Base-by-base conservation (phyloP, 768 basidiomycete species). In the Pleurotus ostreatus region DNA sequence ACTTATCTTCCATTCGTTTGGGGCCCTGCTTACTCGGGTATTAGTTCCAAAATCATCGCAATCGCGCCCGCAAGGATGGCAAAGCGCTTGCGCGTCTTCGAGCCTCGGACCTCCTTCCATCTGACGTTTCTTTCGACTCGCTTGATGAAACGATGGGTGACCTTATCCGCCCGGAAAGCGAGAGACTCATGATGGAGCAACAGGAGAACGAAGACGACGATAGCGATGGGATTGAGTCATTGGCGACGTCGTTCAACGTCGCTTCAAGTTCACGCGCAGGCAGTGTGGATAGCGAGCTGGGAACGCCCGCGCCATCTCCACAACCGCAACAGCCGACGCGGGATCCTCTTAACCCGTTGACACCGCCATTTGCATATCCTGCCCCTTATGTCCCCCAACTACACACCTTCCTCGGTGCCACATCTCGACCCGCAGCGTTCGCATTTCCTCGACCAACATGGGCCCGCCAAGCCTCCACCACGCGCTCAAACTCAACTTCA, bases 31-130 rank as follows among this genome's bases (percentile, higher is more conserved):
- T 18, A 44, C 4, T 11, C 20, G 30, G 12, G 26, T 15, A n/a
- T 22, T 48, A 83, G 82, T 83, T 83, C 52, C 82, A 83, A 66
- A 83, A 83, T 37, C 77, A 76, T 39, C 75, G 82, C 3, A 70
- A 68, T 49, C 73, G 76, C 7, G 69, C 71, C 0, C 74, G 64
- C 44, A 67, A 62, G 45, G 74, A 70, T 15, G 69, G 69, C 5
- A 66, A 43, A 43, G 11, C 5, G 5, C 23, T 69, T 5, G 57
- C 43, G 2, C 69, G 66, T 46, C 55, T 66, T 18, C 3, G 58
- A 1, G 34, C 62, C 1, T 18, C 55, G 2, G 63, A 67, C 8
- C 59, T 57, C 1, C 58, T 62, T 3, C 68, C 67, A 0, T 37
- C 60, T 1, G 60, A 67, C 0, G 43, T 70, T 1, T 60, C 62